Conservation (phyloP, 805 yeast genomes). For the Nakazawaea populi region DNA sequence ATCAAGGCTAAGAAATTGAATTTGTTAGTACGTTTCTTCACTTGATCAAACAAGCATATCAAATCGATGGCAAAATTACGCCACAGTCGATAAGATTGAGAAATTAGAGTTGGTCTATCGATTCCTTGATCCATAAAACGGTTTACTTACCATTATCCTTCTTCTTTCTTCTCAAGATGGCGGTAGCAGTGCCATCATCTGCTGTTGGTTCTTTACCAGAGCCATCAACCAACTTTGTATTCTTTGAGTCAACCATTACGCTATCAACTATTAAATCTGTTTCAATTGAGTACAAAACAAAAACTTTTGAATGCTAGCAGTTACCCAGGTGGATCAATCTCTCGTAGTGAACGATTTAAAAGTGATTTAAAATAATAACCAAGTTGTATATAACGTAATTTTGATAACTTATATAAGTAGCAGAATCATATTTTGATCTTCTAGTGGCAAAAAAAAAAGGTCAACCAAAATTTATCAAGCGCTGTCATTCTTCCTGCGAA, state of each 20-base stretch:
- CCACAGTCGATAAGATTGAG: too few species aligned
- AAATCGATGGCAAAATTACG: too few species aligned
- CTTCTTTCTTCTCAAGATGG: constrained; percentile 95
- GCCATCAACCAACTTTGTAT: constrained; percentile 28
- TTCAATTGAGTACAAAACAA: constrained; percentile 1
- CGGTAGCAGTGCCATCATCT: constrained; percentile 75
- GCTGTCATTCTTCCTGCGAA: neutral
- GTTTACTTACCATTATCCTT: constrained; percentile 63
- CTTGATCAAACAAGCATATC: too few species aligned
- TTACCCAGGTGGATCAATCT: neutral
- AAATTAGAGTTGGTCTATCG: too few species aligned
- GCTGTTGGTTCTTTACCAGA: constrained; percentile 27
- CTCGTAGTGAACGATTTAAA: neutral
- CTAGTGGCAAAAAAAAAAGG: constrained; percentile 1
- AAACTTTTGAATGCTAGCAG: neutral
- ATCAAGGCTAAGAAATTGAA: constrained; percentile 44
- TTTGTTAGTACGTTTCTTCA: too few species aligned
- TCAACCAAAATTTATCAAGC: neutral
- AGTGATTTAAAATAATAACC: too few species aligned
- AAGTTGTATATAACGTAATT: too few species aligned
- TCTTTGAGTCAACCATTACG: constrained; percentile 25
- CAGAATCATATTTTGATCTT: neutral
- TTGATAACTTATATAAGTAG: too few species aligned
- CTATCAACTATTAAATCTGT: neutral
- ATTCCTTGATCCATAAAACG: too few species aligned